Base-by-base conservation (phyloP, 2,329 filamentous ascomycete species). In the Parafenestella ontariensis region DNA sequence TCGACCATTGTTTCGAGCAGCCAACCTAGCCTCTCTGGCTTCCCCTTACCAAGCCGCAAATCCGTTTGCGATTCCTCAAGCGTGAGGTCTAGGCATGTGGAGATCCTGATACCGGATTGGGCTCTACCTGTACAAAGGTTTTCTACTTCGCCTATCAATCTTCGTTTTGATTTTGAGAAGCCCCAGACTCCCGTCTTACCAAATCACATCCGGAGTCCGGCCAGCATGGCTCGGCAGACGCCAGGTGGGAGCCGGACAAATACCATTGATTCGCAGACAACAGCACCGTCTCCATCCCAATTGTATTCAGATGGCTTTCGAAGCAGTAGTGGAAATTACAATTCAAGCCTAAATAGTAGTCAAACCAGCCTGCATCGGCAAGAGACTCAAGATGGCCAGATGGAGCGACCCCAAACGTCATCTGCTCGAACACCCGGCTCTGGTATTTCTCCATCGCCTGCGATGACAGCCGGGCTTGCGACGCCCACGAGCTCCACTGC, bases 401-500 rank as follows among this genome's bases (percentile, higher is more conserved):
- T 66, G 5, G 77, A 79, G 40, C 72, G 63, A 49, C 72, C 64
- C 15, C 62, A 62, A 29, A 69, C 66, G 13, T 69, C 66, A 26
- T 68, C 69, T n/a, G 52, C 69, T 18, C 69, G 74, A 41, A 76
- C 74, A 18, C 73, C 73, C n/a, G 70, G 68, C 34, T 64, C 65
- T 15, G 72, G 83, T 3, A 81, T 82, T 15, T 70, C 80, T 20
- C 84, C 84, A 42, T 76, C 75, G 4, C 73, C 74, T 31, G 71
- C 71, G 10, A 61, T 74, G 49, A 67, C 68, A 52, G 76, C 76
- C 28, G 75, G 75, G 7, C 63, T 77, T 13, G 58, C 64, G 9
- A 76, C 73, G 5, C 70, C 75, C 23, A 68, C 76, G 26, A 74
- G 78, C 11, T 79, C 80, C 20, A 80, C 84, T n/a, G 81, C 86